Percentiles rank a stretch among this genome's conserved stretches.
Evolutionary conservation across 495 filamentous ascomycete genomes (phyloP).

Genomic region (Trichoderma virens): DNA sequence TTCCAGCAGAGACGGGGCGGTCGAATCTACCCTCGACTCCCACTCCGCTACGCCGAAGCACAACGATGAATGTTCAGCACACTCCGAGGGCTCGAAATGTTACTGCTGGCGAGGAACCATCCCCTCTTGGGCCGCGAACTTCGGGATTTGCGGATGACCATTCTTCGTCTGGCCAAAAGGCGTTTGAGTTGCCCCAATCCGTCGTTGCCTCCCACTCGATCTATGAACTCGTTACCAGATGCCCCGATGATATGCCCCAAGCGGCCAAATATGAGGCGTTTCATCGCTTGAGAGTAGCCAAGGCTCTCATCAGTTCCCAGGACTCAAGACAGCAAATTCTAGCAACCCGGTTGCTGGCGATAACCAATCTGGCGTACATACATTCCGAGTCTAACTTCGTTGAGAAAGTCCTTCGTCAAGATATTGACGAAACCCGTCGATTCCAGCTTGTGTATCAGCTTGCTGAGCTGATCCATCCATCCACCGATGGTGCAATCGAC

Average conservation of each 20-base stretch:
- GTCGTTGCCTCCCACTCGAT: constrained; percentile 52
- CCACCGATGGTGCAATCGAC: constrained; percentile 54
- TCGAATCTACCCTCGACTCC: constrained; percentile 31
- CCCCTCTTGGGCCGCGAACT: constrained; percentile 18
- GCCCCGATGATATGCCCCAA: constrained; percentile 59
- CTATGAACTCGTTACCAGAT: constrained; percentile 59
- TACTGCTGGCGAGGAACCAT: constrained; percentile 10
- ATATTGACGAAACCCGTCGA: constrained; percentile 82
- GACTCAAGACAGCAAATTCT: constrained; percentile 68
- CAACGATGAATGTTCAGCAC: constrained; percentile 27
- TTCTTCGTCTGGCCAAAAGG: constrained; percentile 40
- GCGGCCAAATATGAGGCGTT: constrained; percentile 77
- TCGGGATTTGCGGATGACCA: constrained; percentile 45
- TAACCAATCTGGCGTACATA: constrained; percentile 89
- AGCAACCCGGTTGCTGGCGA: constrained; percentile 72
- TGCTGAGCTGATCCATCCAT: constrained; percentile 75
- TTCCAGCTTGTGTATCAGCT: constrained; percentile 89
- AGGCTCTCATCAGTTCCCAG: constrained; percentile 58
- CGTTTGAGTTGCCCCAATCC: constrained; percentile 62
- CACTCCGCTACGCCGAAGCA: constrained; percentile 40
- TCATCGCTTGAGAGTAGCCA: constrained; percentile 73
- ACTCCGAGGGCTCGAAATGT: constrained; percentile 27
- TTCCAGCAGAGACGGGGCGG: constrained; percentile 13
- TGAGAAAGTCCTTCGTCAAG: constrained; percentile 76
- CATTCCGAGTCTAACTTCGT: constrained; percentile 70